Evolutionary conservation across 2,329 filamentous ascomycete species (phyloP).

Genomic region (Sarocladiaceae sp.): DNA sequence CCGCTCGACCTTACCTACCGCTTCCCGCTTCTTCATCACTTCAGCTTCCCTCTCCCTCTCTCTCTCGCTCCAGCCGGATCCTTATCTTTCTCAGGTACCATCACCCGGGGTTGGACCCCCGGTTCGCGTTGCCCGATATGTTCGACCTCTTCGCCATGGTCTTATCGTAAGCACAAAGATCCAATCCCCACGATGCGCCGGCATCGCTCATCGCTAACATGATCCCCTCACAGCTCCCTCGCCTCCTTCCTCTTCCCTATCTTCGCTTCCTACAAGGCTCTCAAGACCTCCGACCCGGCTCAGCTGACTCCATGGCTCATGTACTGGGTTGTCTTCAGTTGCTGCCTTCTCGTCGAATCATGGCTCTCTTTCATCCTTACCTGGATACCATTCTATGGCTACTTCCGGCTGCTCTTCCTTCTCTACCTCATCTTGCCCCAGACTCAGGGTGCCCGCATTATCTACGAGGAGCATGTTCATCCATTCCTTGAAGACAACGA

Average conservation of each 20-base stretch:
- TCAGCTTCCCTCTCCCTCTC: neutral
- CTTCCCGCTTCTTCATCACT: neutral
- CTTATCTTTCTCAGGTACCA: neutral
- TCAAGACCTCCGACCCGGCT: slow-evolving; percentile 84
- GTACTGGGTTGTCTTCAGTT: slow-evolving; percentile 94
- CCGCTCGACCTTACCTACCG: too few relatives aligned
- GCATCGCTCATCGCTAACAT: slow-evolving; percentile 15
- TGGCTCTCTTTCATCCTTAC: slow-evolving; percentile 81
- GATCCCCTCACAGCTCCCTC: slow-evolving; percentile 54
- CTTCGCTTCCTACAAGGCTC: slow-evolving; percentile 96
- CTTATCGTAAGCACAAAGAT: slow-evolving; percentile 56
- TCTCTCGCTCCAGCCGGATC: neutral
- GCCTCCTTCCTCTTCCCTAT: slow-evolving; percentile 90
- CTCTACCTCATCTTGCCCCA: slow-evolving; percentile 96
- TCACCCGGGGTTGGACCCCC: slow-evolving; percentile 11
- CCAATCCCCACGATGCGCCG: slow-evolving; percentile 12
- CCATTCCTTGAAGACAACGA: slow-evolving; percentile 88
- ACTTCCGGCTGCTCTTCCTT: slow-evolving; percentile 79
- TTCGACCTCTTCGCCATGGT: slow-evolving; percentile 73
- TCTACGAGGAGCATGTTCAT: slow-evolving; percentile 82
- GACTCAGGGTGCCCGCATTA: slow-evolving; percentile 81
- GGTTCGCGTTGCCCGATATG: slow-evolving; percentile 40
- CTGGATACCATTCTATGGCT: slow-evolving; percentile 92
- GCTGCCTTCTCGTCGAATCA: slow-evolving; percentile 74
- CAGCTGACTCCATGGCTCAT: slow-evolving; percentile 96